Conservation (phyloP, 2,329 filamentous ascomycete species). For the Pleoardoris graminearum region DNA sequence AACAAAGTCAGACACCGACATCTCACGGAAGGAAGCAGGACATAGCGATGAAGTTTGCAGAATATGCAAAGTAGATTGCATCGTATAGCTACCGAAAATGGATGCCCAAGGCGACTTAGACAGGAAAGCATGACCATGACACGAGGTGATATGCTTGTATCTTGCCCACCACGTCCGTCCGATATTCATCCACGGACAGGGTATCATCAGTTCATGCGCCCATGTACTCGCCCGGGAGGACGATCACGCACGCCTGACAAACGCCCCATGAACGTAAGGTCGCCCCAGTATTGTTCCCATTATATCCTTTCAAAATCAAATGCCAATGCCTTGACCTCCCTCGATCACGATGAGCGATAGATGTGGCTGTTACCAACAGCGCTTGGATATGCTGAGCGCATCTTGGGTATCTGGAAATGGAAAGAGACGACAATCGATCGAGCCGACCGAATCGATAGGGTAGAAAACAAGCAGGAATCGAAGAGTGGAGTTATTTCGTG, state of each 20-base stretch:
- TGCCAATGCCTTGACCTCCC: constrained; percentile 1
- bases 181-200: neutral
- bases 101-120: too few relatives aligned
- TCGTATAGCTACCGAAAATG: too few relatives aligned
- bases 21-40: too few relatives aligned
- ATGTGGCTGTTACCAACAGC: neutral
- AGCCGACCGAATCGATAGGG: constrained; percentile 3
- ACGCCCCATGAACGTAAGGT: constrained; percentile 2
- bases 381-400: neutral
- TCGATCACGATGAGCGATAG: neutral
- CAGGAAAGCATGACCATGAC: too few relatives aligned
- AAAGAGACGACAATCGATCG: neutral
- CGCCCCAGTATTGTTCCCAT: neutral
- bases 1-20: too few relatives aligned
- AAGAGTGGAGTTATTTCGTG: constrained; percentile 3
- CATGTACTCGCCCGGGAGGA: neutral
- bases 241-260: neutral
- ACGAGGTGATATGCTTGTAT: neutral
- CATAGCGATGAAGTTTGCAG: too few relatives aligned
- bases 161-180: neutral
- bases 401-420: constrained; percentile 1
- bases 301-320: neutral
- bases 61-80: too few relatives aligned
- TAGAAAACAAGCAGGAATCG: constrained; percentile 3
- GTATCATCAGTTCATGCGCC: constrained; percentile 1